Evolutionary conservation across 352 stramenopile species (phyloP), one percentile per base, ranked within the genome.

Genomic region (Pythium sukuiense): DNA sequence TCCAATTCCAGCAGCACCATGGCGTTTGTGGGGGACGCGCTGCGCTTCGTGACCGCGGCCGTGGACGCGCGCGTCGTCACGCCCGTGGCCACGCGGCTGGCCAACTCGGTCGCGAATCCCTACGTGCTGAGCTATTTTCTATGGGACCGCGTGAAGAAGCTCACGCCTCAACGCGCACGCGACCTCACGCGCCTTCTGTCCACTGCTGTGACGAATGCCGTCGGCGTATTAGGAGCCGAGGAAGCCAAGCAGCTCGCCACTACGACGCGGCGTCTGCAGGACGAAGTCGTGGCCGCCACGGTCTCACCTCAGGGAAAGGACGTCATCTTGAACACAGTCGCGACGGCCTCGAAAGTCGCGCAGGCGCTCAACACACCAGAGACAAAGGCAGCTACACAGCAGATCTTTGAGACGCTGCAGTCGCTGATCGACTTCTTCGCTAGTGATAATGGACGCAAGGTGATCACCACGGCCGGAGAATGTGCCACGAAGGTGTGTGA

Each of bases 331-430:
- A 87, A 93, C 52, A 67, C 70, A 4, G 79, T 92, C 16, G 85
- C 85, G 9, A 88, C 79, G 3, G 75, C 76, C 14, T 73, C 79
- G 8, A 89, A 91, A 46, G 74, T 89, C 37, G 76, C 78, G 18
- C 83, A 93, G 66, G 85, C 85, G 9, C 69, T 92, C 32, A 86
- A 84, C 48, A 93, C 85, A 16, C 81, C 83, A 6, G 85, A 93
- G 67, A 87, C 74, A 29, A 88, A 87, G 37, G 73, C 72, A 30
- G 83, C 83, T 13, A 90, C 74, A n/a, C 65, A 72, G 46, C 85
- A 93, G 63, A 18, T 85, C 0, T 82, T 90, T 35, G 61, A 76
- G 57, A 89, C 81, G 24, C 48, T 93, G 45, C 83, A 93, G 74
- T 84, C 77, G 32, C 55, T 88, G 6, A 72, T 93, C 50, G 81